These are phyloP conservation scores for Conoideocrella luteorostrata DNA, from an alignment of 2,329 filamentous ascomycete genomes.

Conservation along the genomic window DNA sequence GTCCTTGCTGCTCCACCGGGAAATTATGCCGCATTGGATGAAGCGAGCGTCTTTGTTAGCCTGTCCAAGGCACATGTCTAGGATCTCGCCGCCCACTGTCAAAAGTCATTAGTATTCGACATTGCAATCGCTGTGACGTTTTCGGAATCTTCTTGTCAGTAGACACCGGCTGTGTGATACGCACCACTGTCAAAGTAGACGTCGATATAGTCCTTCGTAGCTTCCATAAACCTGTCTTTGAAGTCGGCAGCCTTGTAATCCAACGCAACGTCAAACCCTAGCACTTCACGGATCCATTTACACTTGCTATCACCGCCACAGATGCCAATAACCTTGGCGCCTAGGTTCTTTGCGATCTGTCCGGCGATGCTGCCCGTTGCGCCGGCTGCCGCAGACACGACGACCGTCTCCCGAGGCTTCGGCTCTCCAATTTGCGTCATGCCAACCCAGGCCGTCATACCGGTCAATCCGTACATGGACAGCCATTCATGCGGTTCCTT, in stretches of 20 bases:
- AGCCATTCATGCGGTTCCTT: not conserved
- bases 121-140: too few species aligned
- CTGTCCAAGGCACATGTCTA: conserved; percentile 58
- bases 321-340: conserved; percentile 55
- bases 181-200: conserved; percentile 64
- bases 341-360: conserved; percentile 74
- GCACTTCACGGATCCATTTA: conserved; percentile 53
- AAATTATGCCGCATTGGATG: conserved; percentile 66
- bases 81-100: conserved; percentile 59
- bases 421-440: not conserved
- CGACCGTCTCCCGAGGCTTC: not conserved
- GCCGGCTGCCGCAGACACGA: conserved; percentile 67
- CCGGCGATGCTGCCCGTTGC: conserved; percentile 71
- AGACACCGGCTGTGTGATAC: too few species aligned
- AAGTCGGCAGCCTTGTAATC: conserved; percentile 65
- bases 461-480: not conserved
- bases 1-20: conserved; percentile 56
- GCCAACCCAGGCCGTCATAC: not conserved
- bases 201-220: conserved; percentile 54
- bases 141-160: too few species aligned
- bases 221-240: conserved; percentile 50
- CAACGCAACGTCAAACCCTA: conserved; percentile 61
- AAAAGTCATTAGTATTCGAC: not conserved
- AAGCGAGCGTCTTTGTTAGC: conserved; percentile 61
- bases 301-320: conserved; percentile 64